Conservation (phyloP, 116 monocot genomes). For the Phalaenopsis hybrid region DNA sequence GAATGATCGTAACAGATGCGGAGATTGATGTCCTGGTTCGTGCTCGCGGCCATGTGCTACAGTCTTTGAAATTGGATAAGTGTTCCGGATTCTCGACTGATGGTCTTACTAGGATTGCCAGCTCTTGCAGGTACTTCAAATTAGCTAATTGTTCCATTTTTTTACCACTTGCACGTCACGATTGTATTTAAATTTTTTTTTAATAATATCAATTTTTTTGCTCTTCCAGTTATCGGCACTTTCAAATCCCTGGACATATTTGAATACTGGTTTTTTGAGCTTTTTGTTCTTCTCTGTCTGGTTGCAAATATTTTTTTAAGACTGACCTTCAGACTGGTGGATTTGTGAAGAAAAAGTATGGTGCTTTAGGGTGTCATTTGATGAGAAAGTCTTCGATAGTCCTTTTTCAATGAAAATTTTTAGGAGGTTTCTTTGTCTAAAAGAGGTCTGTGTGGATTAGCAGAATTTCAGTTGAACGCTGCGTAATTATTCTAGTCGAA, state of each 20-base stretch:
- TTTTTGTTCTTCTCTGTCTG: background rate
- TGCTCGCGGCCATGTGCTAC: conserved; percentile 33
- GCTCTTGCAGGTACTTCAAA: conserved; percentile 43
- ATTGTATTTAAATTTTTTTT: background rate
- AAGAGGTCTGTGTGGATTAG: too few relatives aligned
- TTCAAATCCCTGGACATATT: background rate
- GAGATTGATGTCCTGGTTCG: conserved; percentile 38
- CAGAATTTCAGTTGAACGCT: background rate
- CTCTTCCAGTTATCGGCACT: background rate
- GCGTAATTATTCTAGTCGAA: background rate
- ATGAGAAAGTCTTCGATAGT: too few relatives aligned
- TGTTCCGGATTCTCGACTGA: conserved; percentile 64
- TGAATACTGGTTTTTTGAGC: background rate
- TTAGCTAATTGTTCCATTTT: background rate
- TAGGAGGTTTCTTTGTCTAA: background rate
- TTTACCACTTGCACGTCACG: background rate
- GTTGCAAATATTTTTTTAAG: background rate
- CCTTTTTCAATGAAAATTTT: background rate
- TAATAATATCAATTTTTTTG: conserved; percentile 8
- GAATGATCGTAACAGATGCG: conserved; percentile 51
- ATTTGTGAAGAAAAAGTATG: background rate
- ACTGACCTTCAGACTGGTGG: background rate
- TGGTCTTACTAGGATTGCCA: conserved; percentile 35
- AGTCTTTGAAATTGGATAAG: conserved; percentile 51
- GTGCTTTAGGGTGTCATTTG: background rate